Evolutionary conservation across 1,284 basidiomycete species (phyloP).

Genomic region (Moniliophthora roreri): DNA sequence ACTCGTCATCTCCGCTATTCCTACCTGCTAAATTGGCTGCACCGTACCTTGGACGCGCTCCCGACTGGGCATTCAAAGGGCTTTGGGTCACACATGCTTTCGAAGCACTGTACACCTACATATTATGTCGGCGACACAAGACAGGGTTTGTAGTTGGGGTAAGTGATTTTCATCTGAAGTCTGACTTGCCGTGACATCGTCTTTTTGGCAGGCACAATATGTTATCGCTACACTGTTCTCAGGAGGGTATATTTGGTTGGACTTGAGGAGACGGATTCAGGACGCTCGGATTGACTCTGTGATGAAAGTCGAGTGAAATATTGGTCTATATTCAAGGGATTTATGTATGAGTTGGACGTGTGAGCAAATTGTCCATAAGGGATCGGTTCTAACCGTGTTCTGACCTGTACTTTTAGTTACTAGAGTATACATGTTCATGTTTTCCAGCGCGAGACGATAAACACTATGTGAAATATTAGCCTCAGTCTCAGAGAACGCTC

Average conservation of each 20-base stretch:
- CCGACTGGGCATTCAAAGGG: constrained; percentile 22
- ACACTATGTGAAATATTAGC: no score
- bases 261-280: constrained; percentile 59
- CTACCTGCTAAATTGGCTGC: constrained; percentile 20
- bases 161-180: constrained; percentile 26
- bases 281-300: constrained; percentile 71
- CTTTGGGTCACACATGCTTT: constrained; percentile 38
- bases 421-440: no score
- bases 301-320: constrained; percentile 55
- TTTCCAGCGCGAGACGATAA: no score
- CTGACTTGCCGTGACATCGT: constrained; percentile 1
- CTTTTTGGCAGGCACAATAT: constrained; percentile 45
- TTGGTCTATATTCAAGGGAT: neutral
- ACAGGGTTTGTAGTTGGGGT: constrained; percentile 56
- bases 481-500: no score
- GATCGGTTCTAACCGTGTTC: no score
- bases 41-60: constrained; percentile 13
- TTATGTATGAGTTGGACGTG: no score
- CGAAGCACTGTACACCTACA: constrained; percentile 54
- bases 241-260: constrained; percentile 53
- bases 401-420: no score
- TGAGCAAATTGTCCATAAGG: no score
- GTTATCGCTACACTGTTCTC: constrained; percentile 45
- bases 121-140: constrained; percentile 54
- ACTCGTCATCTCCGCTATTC: constrained; percentile 25